phyloP scores from a whole-genome alignment of 2,329 filamentous ascomycete genomes.

The Fusarium transvaalense region DNA sequence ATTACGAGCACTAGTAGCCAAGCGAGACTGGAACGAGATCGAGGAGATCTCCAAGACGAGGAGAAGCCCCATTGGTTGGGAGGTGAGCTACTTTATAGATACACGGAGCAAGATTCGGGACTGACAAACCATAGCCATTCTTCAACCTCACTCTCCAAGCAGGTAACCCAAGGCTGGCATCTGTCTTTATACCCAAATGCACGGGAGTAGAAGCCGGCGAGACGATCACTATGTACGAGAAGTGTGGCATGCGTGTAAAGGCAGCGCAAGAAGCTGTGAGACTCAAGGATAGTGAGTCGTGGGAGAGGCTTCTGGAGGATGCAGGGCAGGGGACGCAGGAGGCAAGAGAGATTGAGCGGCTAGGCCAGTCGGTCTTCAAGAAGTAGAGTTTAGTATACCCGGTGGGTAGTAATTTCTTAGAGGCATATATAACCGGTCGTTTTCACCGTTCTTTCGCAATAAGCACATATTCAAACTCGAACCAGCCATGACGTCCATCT shows the following conservation, averaged over 20 bases:
- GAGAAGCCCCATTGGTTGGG: constrained; percentile 96
- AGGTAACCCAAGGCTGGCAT: constrained; percentile 88
- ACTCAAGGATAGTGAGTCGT: constrained; percentile 80
- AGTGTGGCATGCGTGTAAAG: constrained; percentile 89
- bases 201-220: constrained; percentile 75
- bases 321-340: constrained; percentile 77
- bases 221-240: constrained; percentile 92
- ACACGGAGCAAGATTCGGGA: background rate
- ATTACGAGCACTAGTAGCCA: constrained; percentile 87
- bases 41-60: constrained; percentile 84
- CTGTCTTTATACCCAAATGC: constrained; percentile 89
- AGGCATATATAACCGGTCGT: constrained; percentile 13
- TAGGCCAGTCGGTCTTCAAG: constrained; percentile 73
- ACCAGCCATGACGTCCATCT: background rate
- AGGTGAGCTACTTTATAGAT: constrained; percentile 67
- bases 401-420: constrained; percentile 21
- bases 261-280: constrained; percentile 93
- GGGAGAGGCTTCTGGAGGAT: constrained; percentile 79
- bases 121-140: constrained; percentile 73
- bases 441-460: constrained; percentile 18
- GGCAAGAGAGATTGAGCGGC: constrained; percentile 82
- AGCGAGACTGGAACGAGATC: constrained; percentile 91
- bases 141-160: constrained; percentile 90
- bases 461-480: background rate
- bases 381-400: constrained; percentile 40